phyloP scores from a whole-genome alignment of 257 asterid species.

The Petunia axillaris region DNA sequence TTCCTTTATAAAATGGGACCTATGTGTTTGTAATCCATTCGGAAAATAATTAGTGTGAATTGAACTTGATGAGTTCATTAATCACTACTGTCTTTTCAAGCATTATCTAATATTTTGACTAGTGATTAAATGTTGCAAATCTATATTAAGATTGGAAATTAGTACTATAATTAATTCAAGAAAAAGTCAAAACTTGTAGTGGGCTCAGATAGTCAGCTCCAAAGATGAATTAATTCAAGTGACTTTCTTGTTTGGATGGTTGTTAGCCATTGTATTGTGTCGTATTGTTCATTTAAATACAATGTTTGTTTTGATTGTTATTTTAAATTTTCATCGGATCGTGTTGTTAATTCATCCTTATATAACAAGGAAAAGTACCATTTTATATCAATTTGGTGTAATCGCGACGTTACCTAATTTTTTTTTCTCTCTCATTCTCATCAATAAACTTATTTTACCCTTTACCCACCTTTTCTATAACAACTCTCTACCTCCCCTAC shows the following conservation, averaged over 20 bases:
- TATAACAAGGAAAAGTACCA: no score
- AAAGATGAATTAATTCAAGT: neutral
- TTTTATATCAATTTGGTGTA: no score
- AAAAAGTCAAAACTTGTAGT: neutral
- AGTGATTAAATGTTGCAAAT: conserved; percentile 1
- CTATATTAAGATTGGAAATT: neutral
- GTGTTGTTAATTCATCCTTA: no score
- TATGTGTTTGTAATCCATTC: conserved; percentile 30
- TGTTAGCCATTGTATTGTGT: neutral
- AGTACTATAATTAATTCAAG: neutral
- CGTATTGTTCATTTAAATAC: neutral
- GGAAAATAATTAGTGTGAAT: conserved; percentile 4
- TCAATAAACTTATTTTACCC: no score
- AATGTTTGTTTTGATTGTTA: neutral
- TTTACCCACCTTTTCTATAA: no score
- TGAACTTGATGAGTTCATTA: conserved; percentile 16
- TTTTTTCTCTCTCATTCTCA: no score
- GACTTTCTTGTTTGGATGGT: neutral
- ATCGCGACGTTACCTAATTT: no score
- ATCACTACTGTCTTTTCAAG: conserved; percentile 31
- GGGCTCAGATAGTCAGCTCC: neutral
- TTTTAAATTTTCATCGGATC: no score
- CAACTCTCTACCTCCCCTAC: no score
- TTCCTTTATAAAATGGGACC: conserved; percentile 25
- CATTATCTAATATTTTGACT: conserved; percentile 22